Evolutionary conservation across 257 asterid species (phyloP).

Genomic region (Przewalskia tangutica): DNA sequence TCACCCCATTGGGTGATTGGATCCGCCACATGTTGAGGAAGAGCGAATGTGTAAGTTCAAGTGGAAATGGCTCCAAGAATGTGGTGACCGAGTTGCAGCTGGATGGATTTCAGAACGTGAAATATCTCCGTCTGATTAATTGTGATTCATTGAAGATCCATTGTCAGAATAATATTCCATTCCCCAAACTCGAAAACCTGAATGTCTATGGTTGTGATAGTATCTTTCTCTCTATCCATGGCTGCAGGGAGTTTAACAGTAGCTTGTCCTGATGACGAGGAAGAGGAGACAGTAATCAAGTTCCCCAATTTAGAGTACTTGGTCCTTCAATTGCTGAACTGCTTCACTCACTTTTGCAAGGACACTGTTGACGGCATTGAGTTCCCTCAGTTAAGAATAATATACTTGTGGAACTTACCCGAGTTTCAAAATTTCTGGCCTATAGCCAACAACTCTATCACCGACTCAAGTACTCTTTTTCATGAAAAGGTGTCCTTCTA

Average conservation of each 20-base stretch:
- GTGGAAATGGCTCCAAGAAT: neutral
- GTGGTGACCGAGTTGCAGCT: neutral
- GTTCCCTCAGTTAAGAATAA: neutral
- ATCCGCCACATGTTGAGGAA: neutral
- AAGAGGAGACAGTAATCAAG: neutral
- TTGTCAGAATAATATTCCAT: neutral
- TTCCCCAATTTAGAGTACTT: neutral
- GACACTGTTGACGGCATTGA: neutral
- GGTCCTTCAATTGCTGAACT: fast-evolving
- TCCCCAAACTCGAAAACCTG: neutral
- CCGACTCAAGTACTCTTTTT: neutral
- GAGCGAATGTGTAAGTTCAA: neutral
- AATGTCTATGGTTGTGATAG: neutral
- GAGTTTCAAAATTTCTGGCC: neutral
- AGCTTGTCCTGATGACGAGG: neutral
- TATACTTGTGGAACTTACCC: neutral
- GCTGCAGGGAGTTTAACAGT: neutral
- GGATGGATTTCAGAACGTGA: neutral
- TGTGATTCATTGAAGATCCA: neutral
- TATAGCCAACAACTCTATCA: neutral
- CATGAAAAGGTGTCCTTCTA: neutral
- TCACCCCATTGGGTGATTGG: neutral
- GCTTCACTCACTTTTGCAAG: neutral
- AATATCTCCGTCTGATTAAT: neutral
- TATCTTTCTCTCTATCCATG: neutral